These are phyloP conservation scores for Eucalyptus cloeziana DNA, from an alignment of 345 rosid genomes.

Conservation along the genomic window DNA sequence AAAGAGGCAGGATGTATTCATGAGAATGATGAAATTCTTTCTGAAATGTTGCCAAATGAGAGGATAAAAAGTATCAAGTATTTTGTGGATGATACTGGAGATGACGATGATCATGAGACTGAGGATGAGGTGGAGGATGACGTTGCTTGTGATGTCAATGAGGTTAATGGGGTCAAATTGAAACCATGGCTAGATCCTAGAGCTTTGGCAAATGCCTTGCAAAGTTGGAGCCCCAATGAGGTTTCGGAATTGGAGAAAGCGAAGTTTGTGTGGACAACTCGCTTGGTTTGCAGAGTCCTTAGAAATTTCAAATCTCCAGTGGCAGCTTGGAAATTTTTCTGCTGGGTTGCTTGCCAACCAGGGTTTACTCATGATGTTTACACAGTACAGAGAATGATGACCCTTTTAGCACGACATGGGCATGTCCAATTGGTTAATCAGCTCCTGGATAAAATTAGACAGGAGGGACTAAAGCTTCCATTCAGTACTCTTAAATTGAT, in stretches of 20 bases:
- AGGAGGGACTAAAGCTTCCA: slow-evolving; percentile 60
- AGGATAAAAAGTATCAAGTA: slow-evolving; percentile 40
- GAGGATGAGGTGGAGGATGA: background rate
- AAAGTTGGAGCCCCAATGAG: slow-evolving; percentile 51
- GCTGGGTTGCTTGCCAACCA: slow-evolving; percentile 86
- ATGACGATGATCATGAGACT: background rate
- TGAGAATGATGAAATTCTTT: slow-evolving; percentile 41
- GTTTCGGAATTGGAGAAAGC: slow-evolving; percentile 51
- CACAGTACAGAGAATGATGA: slow-evolving; percentile 68
- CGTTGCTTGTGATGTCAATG: background rate
- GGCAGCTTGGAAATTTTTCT: slow-evolving; percentile 83
- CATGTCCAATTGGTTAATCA: slow-evolving; percentile 57
- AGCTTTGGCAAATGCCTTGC: slow-evolving; percentile 71
- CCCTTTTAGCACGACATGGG: slow-evolving; percentile 63
- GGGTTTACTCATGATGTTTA: slow-evolving; percentile 73
- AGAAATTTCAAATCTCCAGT: slow-evolving; percentile 57
- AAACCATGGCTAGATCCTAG: slow-evolving; percentile 88
- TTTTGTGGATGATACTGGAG: slow-evolving; percentile 9
- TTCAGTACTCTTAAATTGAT: slow-evolving; percentile 67
- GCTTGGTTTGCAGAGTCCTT: slow-evolving; percentile 77
- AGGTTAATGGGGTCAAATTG: slow-evolving; percentile 21
- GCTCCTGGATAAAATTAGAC: slow-evolving; percentile 49
- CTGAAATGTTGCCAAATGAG: slow-evolving; percentile 57
- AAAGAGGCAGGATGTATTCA: slow-evolving; percentile 43
- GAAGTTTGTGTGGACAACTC: slow-evolving; percentile 73